Evolutionary conservation across 768 basidiomycete genomes (phyloP), one percentile per base, ranked within the genome.

Genomic region (Gloeophyllum trabeum): DNA sequence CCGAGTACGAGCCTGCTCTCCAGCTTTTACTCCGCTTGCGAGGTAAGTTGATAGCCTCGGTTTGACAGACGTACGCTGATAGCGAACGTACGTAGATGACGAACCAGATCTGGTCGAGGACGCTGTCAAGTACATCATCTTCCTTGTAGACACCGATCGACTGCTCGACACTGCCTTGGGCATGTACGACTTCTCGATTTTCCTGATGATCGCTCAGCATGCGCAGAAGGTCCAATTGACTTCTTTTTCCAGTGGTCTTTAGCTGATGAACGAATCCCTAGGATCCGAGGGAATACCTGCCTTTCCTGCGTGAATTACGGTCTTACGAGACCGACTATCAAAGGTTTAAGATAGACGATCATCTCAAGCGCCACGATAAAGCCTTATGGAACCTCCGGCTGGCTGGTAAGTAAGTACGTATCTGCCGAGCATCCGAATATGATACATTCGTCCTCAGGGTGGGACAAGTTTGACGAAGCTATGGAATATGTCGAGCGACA

Each of bases 201-300:
- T 97, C 5, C 66, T 98, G 19, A 82, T 98, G 81, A 76, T 99
- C 32, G 93, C 96, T 1, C 96, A 98, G 56, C 84, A 96, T 54
- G 86, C 94, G 37, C 93, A 98, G 58, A 96, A 94, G 75, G 93
- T 91, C 10, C 36, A 21, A 25, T 18, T 57, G 49, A 1, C 1
- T 0, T 34, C 13, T 40, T 39, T 13, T 41, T 41, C 19, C n/a
- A 37, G 28, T 45, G 23, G 35, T 43, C 5, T 46, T 16, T 6
- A 26, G 28, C 25, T 30, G 41, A 3, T 24, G n/a, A n/a, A n/a
- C n/a, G n/a, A n/a, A n/a, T n/a, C n/a, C n/a, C n/a, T 50, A 98
- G 94, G 96, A 99, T 59, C 96, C 96, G 4, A 73, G 92, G 51
- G 96, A 99, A 56, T 99, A 99, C 54, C 76, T 99, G 0, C 96